Percentiles rank a stretch among this genome's conserved stretches.
Evolutionary conservation across 2,329 filamentous ascomycete species (phyloP).

Genomic region (Aspergillus brunneoviolaceus): DNA sequence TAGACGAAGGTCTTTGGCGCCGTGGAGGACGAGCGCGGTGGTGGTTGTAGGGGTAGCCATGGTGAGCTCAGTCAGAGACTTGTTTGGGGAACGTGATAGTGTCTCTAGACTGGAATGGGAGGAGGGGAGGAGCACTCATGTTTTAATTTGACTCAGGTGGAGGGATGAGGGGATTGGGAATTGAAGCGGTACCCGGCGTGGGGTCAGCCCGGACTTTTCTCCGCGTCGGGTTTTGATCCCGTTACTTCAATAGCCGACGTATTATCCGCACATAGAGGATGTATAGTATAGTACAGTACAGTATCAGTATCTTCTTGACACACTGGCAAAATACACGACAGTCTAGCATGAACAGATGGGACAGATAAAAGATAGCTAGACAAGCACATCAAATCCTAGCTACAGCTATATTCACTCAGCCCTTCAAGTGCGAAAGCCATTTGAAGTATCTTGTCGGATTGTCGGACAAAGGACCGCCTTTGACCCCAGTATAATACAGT

Average conservation of each 20-base stretch:
- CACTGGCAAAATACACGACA: too few species aligned
- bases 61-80: slow-evolving; percentile 2
- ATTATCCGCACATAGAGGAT: not conserved
- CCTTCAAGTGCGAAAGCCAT: too few species aligned
- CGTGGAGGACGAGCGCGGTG: slow-evolving; percentile 57
- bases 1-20: slow-evolving; percentile 59
- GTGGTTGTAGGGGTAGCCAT: slow-evolving; percentile 30
- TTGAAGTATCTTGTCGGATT: too few species aligned
- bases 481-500: not conserved
- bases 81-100: not conserved
- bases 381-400: too few species aligned
- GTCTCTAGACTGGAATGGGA: not conserved
- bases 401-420: too few species aligned
- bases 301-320: too few species aligned
- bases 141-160: not conserved
- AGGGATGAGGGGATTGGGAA: not conserved
- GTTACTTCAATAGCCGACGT: slow-evolving; percentile 20
- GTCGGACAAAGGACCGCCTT: not conserved
- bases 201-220: slow-evolving; percentile 23
- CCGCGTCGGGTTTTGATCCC: slow-evolving; percentile 20
- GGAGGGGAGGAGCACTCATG: not conserved
- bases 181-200: slow-evolving; percentile 1
- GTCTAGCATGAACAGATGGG: too few species aligned
- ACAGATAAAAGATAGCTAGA: too few species aligned
- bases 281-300: too few species aligned